Percentiles rank a stretch among this genome's conserved stretches.
These are phyloP conservation scores for Solanum pinnatisectum DNA, from an alignment of 257 asterid genomes.

Conservation along the genomic window DNA sequence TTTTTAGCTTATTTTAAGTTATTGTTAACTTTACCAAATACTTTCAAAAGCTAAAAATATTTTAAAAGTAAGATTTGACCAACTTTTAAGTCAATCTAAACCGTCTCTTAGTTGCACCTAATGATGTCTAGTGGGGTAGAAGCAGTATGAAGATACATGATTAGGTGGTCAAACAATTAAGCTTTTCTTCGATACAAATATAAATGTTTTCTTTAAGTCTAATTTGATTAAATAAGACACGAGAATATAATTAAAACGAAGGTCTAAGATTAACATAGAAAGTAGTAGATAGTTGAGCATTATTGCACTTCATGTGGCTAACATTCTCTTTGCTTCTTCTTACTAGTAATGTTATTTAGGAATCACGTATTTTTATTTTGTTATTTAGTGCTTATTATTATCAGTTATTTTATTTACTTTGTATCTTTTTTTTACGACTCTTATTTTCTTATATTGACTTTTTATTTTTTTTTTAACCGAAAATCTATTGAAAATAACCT, in stretches of 20 bases:
- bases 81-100: too few species aligned
- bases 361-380: neutral
- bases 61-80: too few species aligned
- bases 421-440: accelerated
- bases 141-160: neutral
- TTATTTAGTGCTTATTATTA: neutral
- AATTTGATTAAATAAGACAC: neutral
- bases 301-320: neutral
- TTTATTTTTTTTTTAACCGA: neutral
- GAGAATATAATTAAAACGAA: neutral
- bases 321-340: neutral
- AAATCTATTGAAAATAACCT: accelerated
- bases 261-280: neutral
- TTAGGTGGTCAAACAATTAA: neutral
- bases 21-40: too few species aligned
- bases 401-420: neutral
- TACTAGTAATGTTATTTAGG: neutral
- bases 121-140: neutral
- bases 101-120: neutral
- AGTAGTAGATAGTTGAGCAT: neutral
- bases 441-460: neutral
- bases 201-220: neutral
- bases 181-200: neutral
- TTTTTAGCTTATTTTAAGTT: too few species aligned
- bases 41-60: too few species aligned